A percentile compares a stretch with the other conserved stretches of the same genome.
Conservation (phyloP, 2,329 filamentous ascomycete genomes). For the Aspergillus fijiensis region DNA sequence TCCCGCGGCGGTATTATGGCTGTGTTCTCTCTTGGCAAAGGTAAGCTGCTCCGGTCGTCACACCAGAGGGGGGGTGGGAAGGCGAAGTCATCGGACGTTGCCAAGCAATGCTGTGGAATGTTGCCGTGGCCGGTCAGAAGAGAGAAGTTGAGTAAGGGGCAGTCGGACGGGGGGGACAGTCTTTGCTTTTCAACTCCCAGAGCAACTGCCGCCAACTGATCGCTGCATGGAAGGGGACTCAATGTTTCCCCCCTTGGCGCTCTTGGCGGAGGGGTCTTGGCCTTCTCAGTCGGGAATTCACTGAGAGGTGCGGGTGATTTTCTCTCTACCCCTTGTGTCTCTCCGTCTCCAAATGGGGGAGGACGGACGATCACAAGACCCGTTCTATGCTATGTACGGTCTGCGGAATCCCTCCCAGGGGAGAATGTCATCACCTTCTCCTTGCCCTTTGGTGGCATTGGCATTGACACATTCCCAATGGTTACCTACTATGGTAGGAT, state of each 20-base stretch:
- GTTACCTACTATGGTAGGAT: constrained; percentile 2
- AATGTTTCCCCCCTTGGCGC: constrained; percentile 18
- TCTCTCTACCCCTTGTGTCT: constrained; percentile 1
- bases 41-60: constrained; percentile 7
- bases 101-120: constrained; percentile 27
- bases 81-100: constrained; percentile 17
- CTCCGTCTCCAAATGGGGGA: constrained; percentile 11
- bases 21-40: constrained; percentile 12
- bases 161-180: constrained; percentile 1
- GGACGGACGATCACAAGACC: constrained; percentile 18
- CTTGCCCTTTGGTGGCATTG: not conserved
- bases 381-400: constrained; percentile 1
- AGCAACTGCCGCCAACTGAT: constrained; percentile 1
- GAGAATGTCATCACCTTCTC: not conserved
- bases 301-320: constrained; percentile 7
- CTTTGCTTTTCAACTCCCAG: constrained; percentile 4
- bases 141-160: constrained; percentile 18
- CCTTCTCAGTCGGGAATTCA: constrained; percentile 10
- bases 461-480: constrained; percentile 6
- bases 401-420: not conserved
- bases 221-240: constrained; percentile 13
- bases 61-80: constrained; percentile 9
- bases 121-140: constrained; percentile 8
- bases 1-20: not conserved
- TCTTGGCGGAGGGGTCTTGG: constrained; percentile 24